Evolutionary conservation across 495 filamentous ascomycete species (phyloP), one percentile per base, ranked within the genome.

Genomic region (Penicillium antarcticum): DNA sequence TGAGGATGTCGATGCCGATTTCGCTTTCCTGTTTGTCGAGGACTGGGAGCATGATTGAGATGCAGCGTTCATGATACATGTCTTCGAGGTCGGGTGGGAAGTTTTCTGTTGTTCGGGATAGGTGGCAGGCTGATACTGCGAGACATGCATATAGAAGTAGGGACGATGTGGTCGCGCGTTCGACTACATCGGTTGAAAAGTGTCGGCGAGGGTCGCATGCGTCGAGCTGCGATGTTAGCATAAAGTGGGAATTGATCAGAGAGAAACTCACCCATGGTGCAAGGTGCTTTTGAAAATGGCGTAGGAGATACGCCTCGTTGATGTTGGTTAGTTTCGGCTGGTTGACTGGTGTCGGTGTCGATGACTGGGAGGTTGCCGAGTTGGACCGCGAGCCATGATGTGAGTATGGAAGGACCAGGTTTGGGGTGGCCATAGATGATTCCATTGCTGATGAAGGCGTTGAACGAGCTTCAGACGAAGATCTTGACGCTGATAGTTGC

Each of bases 31-130:
- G 55, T 35, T 68, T 68, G 38, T 70, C 71, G 7, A 75, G 56
- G 0, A 66, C 63, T 1, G 71, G 68, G 2, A 73, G 57, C 52
- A 75, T 67, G 11, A 75, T 73, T 16, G 61, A 67, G 38, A 75
- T 66, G 42, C 72, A 75, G 52, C 66, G 69, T 31, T 75, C 70
- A 56, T 73, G 69, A 26, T 73, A 72, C 47, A 52, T 66, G 38
- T 75, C 67, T n/a, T 70, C 70, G 2, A 68, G 58, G 29, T 67
- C 58, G 0, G 61, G 45, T 1, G 72, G 53, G 45, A 73, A 48
- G 4, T 63, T 58, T 43, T 69, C 60, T 42, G 63, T 63, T 7
- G 70, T 73, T 38, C 62, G 57, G 11, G 65, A 73, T 5, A 75
- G 62, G 47, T 75, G 70, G 43, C 67, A 69, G 16, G 71, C 71